Evolutionary conservation across 2,329 filamentous ascomycete genomes (phyloP).

Genomic region (Trichoderma guizhouense): DNA sequence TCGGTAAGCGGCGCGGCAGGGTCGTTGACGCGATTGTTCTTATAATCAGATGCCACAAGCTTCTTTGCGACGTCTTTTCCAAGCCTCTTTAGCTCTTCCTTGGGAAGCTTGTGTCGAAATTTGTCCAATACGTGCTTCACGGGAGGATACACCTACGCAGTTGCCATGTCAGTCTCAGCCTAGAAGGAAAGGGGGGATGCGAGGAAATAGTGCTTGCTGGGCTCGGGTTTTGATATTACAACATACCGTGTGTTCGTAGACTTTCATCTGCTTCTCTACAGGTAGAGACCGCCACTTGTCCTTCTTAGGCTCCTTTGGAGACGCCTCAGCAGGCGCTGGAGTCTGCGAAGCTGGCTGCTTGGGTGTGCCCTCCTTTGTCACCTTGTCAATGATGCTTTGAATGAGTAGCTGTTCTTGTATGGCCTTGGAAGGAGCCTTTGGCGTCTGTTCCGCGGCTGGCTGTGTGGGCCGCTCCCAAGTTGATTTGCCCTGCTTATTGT

Average conservation of each 20-base stretch:
- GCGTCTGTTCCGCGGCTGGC: slow-evolving; percentile 61
- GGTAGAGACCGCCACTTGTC: slow-evolving; percentile 70
- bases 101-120: slow-evolving; percentile 81
- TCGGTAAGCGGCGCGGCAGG: slow-evolving; percentile 67
- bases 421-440: slow-evolving; percentile 63
- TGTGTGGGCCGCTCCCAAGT: slow-evolving; percentile 78
- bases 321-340: slow-evolving; percentile 56
- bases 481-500: slow-evolving; percentile 71
- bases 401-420: slow-evolving; percentile 66
- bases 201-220: not conserved
- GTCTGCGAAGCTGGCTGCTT: slow-evolving; percentile 58
- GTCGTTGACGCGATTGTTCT: slow-evolving; percentile 79
- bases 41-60: slow-evolving; percentile 87
- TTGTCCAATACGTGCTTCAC: slow-evolving; percentile 84
- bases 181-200: not conserved
- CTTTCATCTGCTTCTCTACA: slow-evolving; percentile 86
- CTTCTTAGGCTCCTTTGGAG: slow-evolving; percentile 56
- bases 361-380: slow-evolving; percentile 64
- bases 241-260: slow-evolving; percentile 90
- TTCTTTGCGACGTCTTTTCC: slow-evolving; percentile 75
- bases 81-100: slow-evolving; percentile 66
- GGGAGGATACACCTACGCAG: slow-evolving; percentile 65
- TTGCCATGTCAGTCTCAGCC: not conserved
- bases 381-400: slow-evolving; percentile 80
- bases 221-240: not conserved